phyloP scores from a whole-genome alignment of 257 asterid species.

The Eucommia ulmoides region DNA sequence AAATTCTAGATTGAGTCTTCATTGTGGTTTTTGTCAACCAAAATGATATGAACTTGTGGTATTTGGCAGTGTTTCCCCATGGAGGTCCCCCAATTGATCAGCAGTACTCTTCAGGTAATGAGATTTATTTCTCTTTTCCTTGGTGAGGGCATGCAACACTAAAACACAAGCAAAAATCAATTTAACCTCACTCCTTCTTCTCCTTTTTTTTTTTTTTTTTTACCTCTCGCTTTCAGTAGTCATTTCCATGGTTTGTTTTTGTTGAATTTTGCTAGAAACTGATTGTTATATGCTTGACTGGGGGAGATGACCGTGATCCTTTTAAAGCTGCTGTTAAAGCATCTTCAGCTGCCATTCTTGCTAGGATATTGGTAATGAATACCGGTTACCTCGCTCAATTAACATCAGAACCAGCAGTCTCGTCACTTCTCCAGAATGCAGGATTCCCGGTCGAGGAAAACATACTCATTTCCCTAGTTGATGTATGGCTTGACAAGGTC shows the following conservation, averaged over 20 bases:
- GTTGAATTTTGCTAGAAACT: constrained; percentile 45
- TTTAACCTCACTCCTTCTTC: not conserved
- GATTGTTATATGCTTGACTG: constrained; percentile 67
- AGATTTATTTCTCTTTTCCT: constrained; percentile 8
- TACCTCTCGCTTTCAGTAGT: constrained; percentile 4
- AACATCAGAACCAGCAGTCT: constrained; percentile 62
- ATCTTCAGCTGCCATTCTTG: constrained; percentile 76
- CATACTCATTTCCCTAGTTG: constrained; percentile 85
- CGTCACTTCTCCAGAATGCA: constrained; percentile 55
- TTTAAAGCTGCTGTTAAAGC: constrained; percentile 73
- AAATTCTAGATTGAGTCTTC: too few relatives aligned
- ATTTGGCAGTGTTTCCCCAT: constrained; percentile 78
- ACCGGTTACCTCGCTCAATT: constrained; percentile 81
- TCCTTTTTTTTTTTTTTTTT: not conserved
- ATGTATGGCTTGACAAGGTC: constrained; percentile 96
- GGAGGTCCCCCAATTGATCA: constrained; percentile 74
- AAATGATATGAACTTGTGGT: constrained; percentile 15
- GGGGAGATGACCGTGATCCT: constrained; percentile 86
- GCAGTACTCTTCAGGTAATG: constrained; percentile 63
- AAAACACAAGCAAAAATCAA: too few relatives aligned
- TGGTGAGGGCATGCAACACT: too few relatives aligned
- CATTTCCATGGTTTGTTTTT: constrained; percentile 8
- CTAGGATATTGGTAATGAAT: constrained; percentile 85
- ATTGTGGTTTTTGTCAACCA: constrained; percentile 6
- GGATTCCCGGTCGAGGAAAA: constrained; percentile 74